phyloP scores from a whole-genome alignment of 2,329 filamentous ascomycete species.

The Coniochaeta hoffmannii region DNA sequence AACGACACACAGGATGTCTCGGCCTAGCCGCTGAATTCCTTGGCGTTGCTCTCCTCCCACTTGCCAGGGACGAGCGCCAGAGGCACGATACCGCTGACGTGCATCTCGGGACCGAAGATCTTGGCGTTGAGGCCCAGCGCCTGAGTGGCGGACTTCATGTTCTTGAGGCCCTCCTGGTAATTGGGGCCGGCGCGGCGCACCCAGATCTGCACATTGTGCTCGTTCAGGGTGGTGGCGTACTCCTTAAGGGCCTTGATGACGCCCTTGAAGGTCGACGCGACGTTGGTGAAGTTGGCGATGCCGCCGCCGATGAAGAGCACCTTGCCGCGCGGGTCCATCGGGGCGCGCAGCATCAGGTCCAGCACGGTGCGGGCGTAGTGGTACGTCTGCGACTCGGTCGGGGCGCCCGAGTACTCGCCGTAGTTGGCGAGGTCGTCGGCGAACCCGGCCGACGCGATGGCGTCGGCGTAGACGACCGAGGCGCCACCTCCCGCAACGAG shows the following conservation, averaged over 20 bases:
- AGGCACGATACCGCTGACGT: constrained; percentile 94
- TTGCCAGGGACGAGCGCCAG: constrained; percentile 68
- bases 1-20: not conserved
- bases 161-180: constrained; percentile 99
- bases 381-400: constrained; percentile 97
- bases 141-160: constrained; percentile 94
- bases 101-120: constrained; percentile 73
- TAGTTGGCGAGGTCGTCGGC: constrained; percentile 98
- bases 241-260: constrained; percentile 95
- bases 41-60: constrained; percentile 52
- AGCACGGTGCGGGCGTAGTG: constrained; percentile 97
- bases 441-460: constrained; percentile 93
- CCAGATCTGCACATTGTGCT: constrained; percentile 99
- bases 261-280: constrained; percentile 98
- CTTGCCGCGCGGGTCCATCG: constrained; percentile 81
- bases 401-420: constrained; percentile 98
- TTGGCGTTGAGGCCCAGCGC: constrained; percentile 75
- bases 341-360: constrained; percentile 93
- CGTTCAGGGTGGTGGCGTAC: constrained; percentile 73
- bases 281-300: constrained; percentile 99
- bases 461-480: constrained; percentile 97
- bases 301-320: constrained; percentile 98
- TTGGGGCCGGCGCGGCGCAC: constrained; percentile 86
- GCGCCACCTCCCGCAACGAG: constrained; percentile 98
- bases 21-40: constrained; percentile 52